Percentiles rank a stretch among this genome's conserved stretches.
Conservation (phyloP, 169 alveolate genomes). For the Cyclospora cayetanensis region DNA sequence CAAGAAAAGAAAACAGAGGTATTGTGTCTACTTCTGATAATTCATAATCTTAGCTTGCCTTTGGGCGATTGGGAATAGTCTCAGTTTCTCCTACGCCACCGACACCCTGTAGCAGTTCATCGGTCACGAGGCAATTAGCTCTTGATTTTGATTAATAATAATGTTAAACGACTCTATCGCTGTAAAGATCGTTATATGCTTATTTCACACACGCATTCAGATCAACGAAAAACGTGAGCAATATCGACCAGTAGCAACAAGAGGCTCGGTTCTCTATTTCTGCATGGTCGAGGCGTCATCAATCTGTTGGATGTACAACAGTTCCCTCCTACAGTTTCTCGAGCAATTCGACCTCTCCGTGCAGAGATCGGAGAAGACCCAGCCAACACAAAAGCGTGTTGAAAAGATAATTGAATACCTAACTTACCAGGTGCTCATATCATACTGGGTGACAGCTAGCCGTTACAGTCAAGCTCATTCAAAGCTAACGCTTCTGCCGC, state of each 20-base stretch:
- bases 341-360: constrained; percentile 94
- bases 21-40: too few species aligned
- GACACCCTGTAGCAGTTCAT: not conserved
- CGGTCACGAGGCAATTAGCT: not conserved
- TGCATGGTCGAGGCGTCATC: constrained; percentile 94
- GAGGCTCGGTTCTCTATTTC: constrained; percentile 95
- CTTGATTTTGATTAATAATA: not conserved
- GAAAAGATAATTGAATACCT: constrained; percentile 86
- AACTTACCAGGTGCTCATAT: constrained; percentile 78
- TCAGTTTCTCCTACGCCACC: not conserved
- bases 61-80: too few species aligned
- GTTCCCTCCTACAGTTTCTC: constrained; percentile 94
- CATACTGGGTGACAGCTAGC: not conserved
- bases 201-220: too few species aligned
- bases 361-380: constrained; percentile 92
- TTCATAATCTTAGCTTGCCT: too few species aligned
- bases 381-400: constrained; percentile 94
- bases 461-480: too few species aligned
- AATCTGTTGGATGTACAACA: constrained; percentile 96
- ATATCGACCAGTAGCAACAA: constrained; percentile 94
- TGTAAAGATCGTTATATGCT: too few species aligned
- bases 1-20: constrained; percentile 80
- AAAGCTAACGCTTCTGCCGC: too few species aligned
- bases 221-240: constrained; percentile 96
- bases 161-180: too few species aligned